These are phyloP conservation scores for Acanthamoeba divionensis DNA, from an alignment of 208 protist genomes.

Conservation along the genomic window DNA sequence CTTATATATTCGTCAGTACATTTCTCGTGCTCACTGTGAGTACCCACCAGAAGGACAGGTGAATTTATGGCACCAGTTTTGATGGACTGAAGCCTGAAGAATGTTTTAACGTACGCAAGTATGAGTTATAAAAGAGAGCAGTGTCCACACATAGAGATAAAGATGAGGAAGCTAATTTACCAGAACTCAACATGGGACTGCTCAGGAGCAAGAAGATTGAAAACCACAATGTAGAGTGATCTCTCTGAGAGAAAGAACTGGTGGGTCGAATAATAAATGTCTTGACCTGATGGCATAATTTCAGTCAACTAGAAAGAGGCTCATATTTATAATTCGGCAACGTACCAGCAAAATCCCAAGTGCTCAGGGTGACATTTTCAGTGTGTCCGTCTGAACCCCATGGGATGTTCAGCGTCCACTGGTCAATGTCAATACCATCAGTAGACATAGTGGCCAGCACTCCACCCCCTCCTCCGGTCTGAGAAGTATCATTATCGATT, in stretches of 20 bases:
- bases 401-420: background rate
- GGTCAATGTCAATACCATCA: conserved; percentile 46
- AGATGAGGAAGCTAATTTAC: background rate
- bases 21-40: no score
- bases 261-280: conserved; percentile 48
- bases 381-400: background rate
- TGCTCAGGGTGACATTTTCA: background rate
- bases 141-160: background rate
- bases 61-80: background rate
- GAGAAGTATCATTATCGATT: no score
- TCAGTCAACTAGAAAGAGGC: background rate
- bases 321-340: background rate
- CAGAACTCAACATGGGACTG: conserved; percentile 37
- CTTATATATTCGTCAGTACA: background rate
- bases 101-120: background rate
- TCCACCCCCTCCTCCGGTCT: background rate
- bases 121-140: background rate
- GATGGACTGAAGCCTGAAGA: conserved; percentile 30
- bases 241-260: no score
- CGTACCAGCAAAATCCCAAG: conserved; percentile 53
- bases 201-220: background rate
- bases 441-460: background rate
- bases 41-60: background rate
- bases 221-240: background rate
- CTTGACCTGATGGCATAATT: background rate